Base-by-base conservation (phyloP, 331 rosid genomes). In the Phaseolus coccineus region DNA sequence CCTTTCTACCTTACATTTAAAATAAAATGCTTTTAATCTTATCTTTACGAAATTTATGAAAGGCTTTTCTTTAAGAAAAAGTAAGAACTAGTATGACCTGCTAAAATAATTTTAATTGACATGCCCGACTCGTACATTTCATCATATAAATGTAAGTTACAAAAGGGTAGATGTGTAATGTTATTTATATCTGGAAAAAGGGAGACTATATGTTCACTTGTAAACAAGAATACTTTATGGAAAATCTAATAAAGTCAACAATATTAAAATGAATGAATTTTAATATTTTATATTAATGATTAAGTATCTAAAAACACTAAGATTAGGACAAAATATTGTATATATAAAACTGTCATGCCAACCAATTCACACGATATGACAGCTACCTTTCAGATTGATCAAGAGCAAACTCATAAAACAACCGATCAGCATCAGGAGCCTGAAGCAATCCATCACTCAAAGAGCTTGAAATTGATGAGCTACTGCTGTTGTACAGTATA, bases 331-430 rank as follows among this genome's bases (percentile, higher is more conserved):
- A 69, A 53, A 31, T 19, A 25, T 37, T 52, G 59, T 64, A 57
- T 57, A 37, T 25, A 57, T 47, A 44, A 80, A 77, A 66, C 27
- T 24, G 24, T 25, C 69, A 65, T n/a, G 46, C 63, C 40, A 59
- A 62, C 39, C 39, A 52, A 24, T 51, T 24, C 33, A 78, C 52
- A 78, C 50, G 55, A 76, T 24, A 75, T 59, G 75, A 52, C 51
- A 33, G 50, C 71, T 80, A 95, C 99, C 99, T 93, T 91, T 92
- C 99, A 48, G 99, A 95, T 81, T 95, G 99, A 91, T 95, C 99
- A 77, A 95, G 94, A 79, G 99, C 97, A 86, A 95, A 93, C 90
- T 95, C 99, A 84, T 89, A 91, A 88, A 95, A 95, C 87, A 95
- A 79, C 55, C 85, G 82, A 74, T 95, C 96, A 81, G 88, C 88